These are phyloP conservation scores for Nemania serpens DNA, from an alignment of 2,329 filamentous ascomycete species.

Conservation along the genomic window DNA sequence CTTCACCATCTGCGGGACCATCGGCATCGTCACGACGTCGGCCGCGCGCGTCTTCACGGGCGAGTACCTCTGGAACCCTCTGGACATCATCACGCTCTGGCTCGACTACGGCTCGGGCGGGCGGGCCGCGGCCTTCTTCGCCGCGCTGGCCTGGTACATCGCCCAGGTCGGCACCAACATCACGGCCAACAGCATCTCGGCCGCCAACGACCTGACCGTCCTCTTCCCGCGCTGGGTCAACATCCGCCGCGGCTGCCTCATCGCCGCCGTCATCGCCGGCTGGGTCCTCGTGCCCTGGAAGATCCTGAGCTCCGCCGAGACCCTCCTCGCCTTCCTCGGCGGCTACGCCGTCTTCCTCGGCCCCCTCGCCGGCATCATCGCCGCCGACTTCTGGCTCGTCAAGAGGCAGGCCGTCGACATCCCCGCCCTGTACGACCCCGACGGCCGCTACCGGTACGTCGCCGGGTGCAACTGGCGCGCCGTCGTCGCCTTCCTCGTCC, in stretches of 20 bases:
- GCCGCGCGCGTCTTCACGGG: constrained; percentile 59
- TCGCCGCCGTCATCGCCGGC: constrained; percentile 57
- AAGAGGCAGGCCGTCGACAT: constrained; percentile 55
- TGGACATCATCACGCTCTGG: constrained; percentile 53
- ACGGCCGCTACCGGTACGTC: constrained; percentile 51
- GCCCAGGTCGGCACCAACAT: constrained; percentile 62
- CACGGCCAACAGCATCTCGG: constrained; percentile 59
- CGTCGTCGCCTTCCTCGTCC: constrained; percentile 59
- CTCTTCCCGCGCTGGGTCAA: constrained; percentile 59
- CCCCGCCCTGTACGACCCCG: constrained; percentile 43
- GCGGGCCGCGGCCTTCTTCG: constrained; percentile 50
- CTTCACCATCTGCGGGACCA: constrained; percentile 53
- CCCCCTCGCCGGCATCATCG: constrained; percentile 65
- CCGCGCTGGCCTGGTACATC: constrained; percentile 57
- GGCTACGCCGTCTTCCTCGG: constrained; percentile 65
- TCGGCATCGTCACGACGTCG: constrained; percentile 63
- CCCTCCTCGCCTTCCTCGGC: constrained; percentile 68
- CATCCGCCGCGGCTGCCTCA: constrained; percentile 59
- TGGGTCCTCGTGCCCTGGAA: constrained; percentile 70
- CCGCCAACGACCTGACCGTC: constrained; percentile 61
- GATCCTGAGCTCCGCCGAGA: constrained; percentile 62
- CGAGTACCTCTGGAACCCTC: constrained; percentile 54
- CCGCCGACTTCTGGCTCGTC: constrained; percentile 64
- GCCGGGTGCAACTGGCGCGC: constrained; percentile 64
- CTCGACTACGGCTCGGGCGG: constrained; percentile 49